phyloP scores from a whole-genome alignment of 2,329 filamentous ascomycete genomes.

The Xylogone sp. region DNA sequence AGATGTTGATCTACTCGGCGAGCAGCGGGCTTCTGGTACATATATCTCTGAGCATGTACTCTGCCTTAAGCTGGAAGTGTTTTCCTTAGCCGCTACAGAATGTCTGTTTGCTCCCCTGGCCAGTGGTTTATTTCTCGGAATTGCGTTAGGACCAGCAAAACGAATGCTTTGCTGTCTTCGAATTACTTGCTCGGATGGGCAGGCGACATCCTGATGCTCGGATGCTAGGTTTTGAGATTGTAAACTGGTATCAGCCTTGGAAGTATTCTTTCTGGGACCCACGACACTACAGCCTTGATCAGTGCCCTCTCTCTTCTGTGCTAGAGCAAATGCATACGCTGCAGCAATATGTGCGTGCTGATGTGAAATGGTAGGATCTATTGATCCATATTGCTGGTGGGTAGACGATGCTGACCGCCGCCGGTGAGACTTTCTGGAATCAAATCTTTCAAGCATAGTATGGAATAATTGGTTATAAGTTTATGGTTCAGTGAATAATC shows the following conservation, averaged over 20 bases:
- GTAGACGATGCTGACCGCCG: conserved; percentile 52
- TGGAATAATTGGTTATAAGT: background rate
- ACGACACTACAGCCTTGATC: conserved; percentile 30
- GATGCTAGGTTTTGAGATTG: conserved; percentile 8
- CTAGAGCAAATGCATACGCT: conserved; percentile 53
- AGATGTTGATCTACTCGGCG: conserved; percentile 27
- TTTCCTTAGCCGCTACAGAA: conserved; percentile 11
- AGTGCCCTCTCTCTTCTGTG: conserved; percentile 37
- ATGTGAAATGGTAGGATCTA: conserved; percentile 45
- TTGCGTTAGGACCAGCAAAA: conserved; percentile 31
- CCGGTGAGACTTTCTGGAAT: conserved; percentile 38
- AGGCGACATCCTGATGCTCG: conserved; percentile 18
- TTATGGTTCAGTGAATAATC: background rate
- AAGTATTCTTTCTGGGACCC: conserved; percentile 2
- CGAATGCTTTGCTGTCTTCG: conserved; percentile 52
- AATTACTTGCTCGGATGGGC: conserved; percentile 24
- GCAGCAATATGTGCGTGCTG: conserved; percentile 62
- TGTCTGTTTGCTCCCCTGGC: conserved; percentile 15
- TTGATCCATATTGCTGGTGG: conserved; percentile 43
- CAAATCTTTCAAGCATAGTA: background rate
- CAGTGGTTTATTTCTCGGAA: conserved; percentile 19
- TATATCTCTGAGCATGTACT: conserved; percentile 20
- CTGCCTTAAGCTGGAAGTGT: conserved; percentile 16
- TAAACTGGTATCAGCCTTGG: conserved; percentile 8
- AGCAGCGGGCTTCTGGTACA: conserved; percentile 23